These are phyloP conservation scores for Aspergillus bertholletiae DNA, from an alignment of 495 filamentous ascomycete species.

Conservation along the genomic window DNA sequence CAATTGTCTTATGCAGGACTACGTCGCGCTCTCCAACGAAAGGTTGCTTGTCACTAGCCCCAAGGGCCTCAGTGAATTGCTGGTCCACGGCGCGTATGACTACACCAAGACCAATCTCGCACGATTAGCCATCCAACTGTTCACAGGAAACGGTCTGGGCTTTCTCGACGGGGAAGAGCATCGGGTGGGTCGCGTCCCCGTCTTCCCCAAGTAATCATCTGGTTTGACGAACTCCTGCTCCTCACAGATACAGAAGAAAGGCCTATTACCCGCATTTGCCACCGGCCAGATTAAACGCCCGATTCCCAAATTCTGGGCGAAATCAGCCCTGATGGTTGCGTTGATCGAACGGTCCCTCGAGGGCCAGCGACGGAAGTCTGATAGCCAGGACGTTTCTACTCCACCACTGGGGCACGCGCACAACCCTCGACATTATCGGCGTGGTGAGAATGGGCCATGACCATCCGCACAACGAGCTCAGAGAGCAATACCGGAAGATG, in stretches of 20 bases:
- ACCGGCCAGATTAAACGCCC: constrained; percentile 69
- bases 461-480: constrained; percentile 53
- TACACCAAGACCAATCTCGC: constrained; percentile 22
- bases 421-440: constrained; percentile 77
- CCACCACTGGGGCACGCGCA: constrained; percentile 46
- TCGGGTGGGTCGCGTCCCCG: no score
- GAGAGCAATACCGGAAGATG: constrained; percentile 44
- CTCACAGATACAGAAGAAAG: constrained; percentile 54
- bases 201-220: no score
- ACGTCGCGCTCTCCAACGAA: constrained; percentile 20
- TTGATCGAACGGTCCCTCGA: no score
- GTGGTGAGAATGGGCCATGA: constrained; percentile 67
- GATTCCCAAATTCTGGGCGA: constrained; percentile 68
- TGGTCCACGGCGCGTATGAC: constrained; percentile 20
- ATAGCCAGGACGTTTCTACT: constrained; percentile 6
- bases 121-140: no score
- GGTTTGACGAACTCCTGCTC: no score
- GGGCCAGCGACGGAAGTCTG: no score
- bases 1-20: constrained; percentile 26
- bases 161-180: no score
- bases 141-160: no score
- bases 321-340: no score
- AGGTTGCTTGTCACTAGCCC: constrained; percentile 19
- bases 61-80: constrained; percentile 19
- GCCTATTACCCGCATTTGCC: constrained; percentile 66